These are phyloP conservation scores for Meripilus lineatus DNA, from an alignment of 1,284 basidiomycete genomes.

Conservation along the genomic window DNA sequence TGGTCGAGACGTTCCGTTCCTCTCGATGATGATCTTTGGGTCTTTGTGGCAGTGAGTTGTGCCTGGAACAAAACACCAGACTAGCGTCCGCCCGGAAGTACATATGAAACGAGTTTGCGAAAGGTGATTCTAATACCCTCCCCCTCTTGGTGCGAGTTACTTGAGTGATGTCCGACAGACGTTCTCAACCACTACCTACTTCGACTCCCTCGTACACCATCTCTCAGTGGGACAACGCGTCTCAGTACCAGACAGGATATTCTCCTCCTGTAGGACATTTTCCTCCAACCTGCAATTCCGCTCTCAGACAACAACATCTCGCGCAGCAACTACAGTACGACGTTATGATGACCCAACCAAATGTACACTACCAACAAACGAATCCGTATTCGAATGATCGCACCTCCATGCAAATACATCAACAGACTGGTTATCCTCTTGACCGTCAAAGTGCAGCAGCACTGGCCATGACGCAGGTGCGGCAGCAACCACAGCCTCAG, in stretches of 20 bases:
- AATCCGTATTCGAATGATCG: slow-evolving; percentile 10
- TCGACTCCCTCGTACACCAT: slow-evolving; percentile 21
- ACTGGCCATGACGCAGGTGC: slow-evolving; percentile 9
- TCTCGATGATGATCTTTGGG: slow-evolving; percentile 12
- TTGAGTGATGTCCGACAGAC: slow-evolving; percentile 28
- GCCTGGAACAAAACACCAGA: slow-evolving; percentile 20
- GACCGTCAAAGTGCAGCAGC: slow-evolving; percentile 16
- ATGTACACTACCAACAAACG: too few species aligned
- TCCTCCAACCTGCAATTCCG: slow-evolving; percentile 23
- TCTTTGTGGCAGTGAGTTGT: slow-evolving; percentile 31
- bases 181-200: slow-evolving; percentile 22
- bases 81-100: slow-evolving; percentile 24
- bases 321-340: slow-evolving; percentile 20
- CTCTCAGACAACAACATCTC: slow-evolving; percentile 17
- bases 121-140: slow-evolving; percentile 18
- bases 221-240: slow-evolving; percentile 20
- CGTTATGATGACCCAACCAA: slow-evolving; percentile 14
- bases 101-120: slow-evolving; percentile 25
- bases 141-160: slow-evolving; percentile 16
- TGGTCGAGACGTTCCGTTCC: slow-evolving; percentile 12
- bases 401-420: slow-evolving; percentile 18
- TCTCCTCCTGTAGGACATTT: slow-evolving; percentile 21
- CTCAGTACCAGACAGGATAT: slow-evolving; percentile 24
- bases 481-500: slow-evolving; percentile 19
- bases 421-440: slow-evolving; percentile 20